Percentiles rank a stretch among this genome's conserved stretches.
phyloP scores from a whole-genome alignment of 306 rosid species.

The Alnus rubra region DNA sequence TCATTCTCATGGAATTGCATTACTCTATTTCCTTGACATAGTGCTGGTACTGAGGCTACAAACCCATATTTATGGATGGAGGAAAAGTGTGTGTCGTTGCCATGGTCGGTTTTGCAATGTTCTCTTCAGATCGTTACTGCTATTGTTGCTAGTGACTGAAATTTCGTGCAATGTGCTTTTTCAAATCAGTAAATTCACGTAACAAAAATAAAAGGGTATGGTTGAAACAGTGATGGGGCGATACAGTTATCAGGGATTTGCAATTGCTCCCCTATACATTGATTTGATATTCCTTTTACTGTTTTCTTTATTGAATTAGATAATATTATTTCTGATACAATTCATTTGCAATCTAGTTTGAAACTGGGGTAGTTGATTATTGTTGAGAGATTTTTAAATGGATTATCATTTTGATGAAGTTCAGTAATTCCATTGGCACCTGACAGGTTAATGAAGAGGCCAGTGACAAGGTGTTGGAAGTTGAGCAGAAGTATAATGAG shows the following conservation, averaged over 20 bases:
- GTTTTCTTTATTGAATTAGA: background rate
- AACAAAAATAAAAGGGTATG: background rate
- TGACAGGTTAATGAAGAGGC: slow-evolving; percentile 82
- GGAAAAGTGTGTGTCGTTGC: background rate
- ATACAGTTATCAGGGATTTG: background rate
- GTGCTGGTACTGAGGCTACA: background rate
- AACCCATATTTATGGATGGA: background rate
- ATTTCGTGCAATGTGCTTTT: background rate
- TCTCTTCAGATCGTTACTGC: background rate
- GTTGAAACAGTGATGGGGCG: background rate
- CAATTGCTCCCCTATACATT: background rate
- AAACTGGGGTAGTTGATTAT: background rate
- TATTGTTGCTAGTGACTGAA: background rate
- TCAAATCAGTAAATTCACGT: background rate
- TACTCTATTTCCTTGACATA: background rate
- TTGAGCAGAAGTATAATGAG: slow-evolving; percentile 76
- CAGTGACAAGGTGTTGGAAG: slow-evolving; percentile 63
- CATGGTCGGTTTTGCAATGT: background rate
- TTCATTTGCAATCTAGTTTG: background rate
- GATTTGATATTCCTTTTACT: background rate
- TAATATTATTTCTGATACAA: background rate
- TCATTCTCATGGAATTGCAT: background rate
- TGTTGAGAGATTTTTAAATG: background rate
- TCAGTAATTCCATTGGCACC: slow-evolving; percentile 20
- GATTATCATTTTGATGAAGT: slow-evolving; percentile 17